Conservation (phyloP, 352 stramenopile genomes). For the Pythium sp. region DNA sequence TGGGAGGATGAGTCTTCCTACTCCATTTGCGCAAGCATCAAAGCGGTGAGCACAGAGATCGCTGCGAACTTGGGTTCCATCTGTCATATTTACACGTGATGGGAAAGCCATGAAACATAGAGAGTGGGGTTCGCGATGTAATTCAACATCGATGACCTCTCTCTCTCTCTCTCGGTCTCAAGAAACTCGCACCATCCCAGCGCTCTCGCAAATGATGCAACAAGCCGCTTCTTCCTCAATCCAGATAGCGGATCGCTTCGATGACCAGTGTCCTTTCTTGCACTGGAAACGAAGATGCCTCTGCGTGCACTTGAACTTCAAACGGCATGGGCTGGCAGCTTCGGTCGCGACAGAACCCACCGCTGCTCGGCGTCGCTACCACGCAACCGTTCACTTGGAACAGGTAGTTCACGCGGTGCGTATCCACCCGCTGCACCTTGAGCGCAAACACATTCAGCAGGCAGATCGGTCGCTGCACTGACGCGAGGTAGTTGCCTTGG, state of each 20-base stretch:
- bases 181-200: too few species aligned
- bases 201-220: too few species aligned
- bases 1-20: too few species aligned
- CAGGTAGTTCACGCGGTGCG: neutral
- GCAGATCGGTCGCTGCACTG: conserved; percentile 3
- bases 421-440: neutral
- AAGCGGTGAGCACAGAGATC: too few species aligned
- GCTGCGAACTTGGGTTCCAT: too few species aligned
- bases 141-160: too few species aligned
- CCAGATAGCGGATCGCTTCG: conserved; percentile 3
- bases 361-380: neutral
- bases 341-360: neutral
- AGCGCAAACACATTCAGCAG: neutral
- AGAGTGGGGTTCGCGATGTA: too few species aligned
- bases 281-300: neutral
- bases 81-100: too few species aligned
- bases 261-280: neutral
- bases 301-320: neutral
- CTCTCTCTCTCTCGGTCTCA: neutral
- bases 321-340: neutral
- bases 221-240: neutral
- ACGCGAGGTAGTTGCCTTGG: neutral
- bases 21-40: too few species aligned
- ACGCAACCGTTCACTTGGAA: conserved; percentile 3
- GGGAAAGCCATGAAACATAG: too few species aligned